A percentile compares a stretch with the other conserved stretches of the same genome.
Evolutionary conservation across 139 green algal species (phyloP).

Genomic region (Coccomyxa sp.): DNA sequence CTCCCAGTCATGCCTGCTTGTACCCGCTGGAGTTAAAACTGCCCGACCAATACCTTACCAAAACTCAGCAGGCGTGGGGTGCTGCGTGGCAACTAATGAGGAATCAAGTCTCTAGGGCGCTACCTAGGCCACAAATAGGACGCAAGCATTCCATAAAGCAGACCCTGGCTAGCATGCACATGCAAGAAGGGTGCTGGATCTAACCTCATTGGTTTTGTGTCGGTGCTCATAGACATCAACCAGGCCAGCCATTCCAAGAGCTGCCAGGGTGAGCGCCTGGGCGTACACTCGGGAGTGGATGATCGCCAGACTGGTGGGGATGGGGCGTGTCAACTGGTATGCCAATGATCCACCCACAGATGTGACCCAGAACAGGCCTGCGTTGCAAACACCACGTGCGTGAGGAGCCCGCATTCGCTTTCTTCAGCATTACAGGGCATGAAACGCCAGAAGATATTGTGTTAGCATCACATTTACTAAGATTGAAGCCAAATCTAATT

Average conservation of each 20-base stretch:
- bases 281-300: constrained; percentile 43
- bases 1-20: no score
- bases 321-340: constrained; percentile 37
- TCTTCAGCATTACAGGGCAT: background rate
- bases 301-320: constrained; percentile 37
- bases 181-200: no score
- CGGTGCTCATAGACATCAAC: constrained; percentile 16
- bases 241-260: constrained; percentile 27
- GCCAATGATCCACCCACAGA: constrained; percentile 16
- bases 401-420: background rate
- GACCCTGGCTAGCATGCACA: no score
- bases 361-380: constrained; percentile 25
- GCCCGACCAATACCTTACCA: background rate
- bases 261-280: constrained; percentile 44
- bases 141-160: no score
- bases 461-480: no score
- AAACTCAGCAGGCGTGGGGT: no score
- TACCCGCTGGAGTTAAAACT: no score
- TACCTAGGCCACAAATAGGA: no score
- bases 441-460: no score
- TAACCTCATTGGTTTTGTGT: constrained; percentile 2
- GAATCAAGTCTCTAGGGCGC: no score
- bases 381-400: background rate
- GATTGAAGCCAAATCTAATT: background rate
- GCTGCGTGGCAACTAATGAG: no score